A percentile compares a stretch with the other conserved stretches of the same genome.
Conservation (phyloP, 306 rosid genomes). For the Prinsepia uniflora region DNA sequence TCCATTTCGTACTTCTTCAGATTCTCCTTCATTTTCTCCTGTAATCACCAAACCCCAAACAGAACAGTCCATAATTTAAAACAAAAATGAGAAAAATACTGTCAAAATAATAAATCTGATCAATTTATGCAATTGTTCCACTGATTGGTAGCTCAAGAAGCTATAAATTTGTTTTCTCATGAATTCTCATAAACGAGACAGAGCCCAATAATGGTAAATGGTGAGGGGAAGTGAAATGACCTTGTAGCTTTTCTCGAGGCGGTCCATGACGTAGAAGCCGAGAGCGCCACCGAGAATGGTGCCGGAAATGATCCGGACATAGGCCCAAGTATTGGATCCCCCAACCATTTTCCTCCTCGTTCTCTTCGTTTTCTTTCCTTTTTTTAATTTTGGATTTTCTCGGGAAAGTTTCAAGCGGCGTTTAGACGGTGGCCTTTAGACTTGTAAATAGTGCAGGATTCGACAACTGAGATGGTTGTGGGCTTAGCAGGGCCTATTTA, state of each 20-base stretch:
- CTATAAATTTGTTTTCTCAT: neutral
- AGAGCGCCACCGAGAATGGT: constrained; percentile 66
- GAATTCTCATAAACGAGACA: constrained; percentile 1
- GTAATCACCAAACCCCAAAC: constrained; percentile 18
- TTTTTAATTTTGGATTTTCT: constrained; percentile 15
- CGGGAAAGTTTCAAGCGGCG: constrained; percentile 19
- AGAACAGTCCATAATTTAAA: neutral
- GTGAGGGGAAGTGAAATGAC: constrained; percentile 26
- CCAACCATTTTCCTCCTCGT: constrained; percentile 26
- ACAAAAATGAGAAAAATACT: neutral
- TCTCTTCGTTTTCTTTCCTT: neutral
- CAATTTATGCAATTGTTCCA: neutral
- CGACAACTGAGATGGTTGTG: neutral
- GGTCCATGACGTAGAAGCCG: constrained; percentile 91
- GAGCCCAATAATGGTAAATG: neutral
- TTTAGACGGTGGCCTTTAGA: neutral
- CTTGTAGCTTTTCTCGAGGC: constrained; percentile 62
- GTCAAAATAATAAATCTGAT: neutral
- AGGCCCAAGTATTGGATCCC: constrained; percentile 63
- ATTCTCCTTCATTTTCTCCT: constrained; percentile 79
- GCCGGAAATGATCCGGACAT: constrained; percentile 64
- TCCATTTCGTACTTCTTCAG: constrained; percentile 58
- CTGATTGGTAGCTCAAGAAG: neutral
- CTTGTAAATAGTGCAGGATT: neutral
- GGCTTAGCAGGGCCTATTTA: neutral